Evolutionary conservation across 2,329 filamentous ascomycete species (phyloP).

Genomic region (Pestalotiopsis sp.): DNA sequence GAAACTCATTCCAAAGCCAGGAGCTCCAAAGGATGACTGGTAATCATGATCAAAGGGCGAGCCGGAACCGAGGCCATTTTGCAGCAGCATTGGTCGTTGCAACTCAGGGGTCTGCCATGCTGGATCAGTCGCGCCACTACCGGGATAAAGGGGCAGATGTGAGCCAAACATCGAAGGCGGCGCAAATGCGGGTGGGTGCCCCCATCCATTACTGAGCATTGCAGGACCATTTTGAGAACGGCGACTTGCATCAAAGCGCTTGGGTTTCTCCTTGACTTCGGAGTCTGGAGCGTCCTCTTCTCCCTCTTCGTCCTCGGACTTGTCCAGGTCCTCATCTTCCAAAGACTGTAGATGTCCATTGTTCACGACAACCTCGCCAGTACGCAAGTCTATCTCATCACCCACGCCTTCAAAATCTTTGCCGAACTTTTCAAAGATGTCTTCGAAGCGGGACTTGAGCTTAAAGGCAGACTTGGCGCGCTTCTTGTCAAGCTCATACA

Average conservation of each 20-base stretch:
- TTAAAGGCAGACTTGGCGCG: slow-evolving; percentile 69
- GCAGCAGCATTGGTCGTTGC: slow-evolving; percentile 5
- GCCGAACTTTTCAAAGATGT: slow-evolving; percentile 87
- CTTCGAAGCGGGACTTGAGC: slow-evolving; percentile 83
- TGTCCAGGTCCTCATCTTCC: slow-evolving; percentile 37
- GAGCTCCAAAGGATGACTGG: neutral
- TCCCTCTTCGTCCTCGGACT: slow-evolving; percentile 37
- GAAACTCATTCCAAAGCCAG: neutral
- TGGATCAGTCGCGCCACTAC: slow-evolving; percentile 33
- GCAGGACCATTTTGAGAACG: slow-evolving; percentile 7
- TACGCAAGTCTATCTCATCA: slow-evolving; percentile 86
- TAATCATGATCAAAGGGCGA: neutral
- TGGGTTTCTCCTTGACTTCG: slow-evolving; percentile 13
- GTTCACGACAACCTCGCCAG: slow-evolving; percentile 82
- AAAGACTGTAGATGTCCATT: slow-evolving; percentile 79
- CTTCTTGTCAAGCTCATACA: slow-evolving; percentile 61
- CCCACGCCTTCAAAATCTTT: slow-evolving; percentile 81
- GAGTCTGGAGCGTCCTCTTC: slow-evolving; percentile 34
- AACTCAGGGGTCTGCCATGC: slow-evolving; percentile 42
- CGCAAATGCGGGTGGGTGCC: slow-evolving; percentile 15
- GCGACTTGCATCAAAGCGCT: slow-evolving; percentile 18
- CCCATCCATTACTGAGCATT: slow-evolving; percentile 16
- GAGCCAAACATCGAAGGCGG: slow-evolving; percentile 23
- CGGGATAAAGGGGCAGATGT: slow-evolving; percentile 17
- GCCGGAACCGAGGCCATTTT: neutral